Evolutionary conservation across 2,329 filamentous ascomycete species (phyloP).

Genomic region (Fusarium sulawesiense): DNA sequence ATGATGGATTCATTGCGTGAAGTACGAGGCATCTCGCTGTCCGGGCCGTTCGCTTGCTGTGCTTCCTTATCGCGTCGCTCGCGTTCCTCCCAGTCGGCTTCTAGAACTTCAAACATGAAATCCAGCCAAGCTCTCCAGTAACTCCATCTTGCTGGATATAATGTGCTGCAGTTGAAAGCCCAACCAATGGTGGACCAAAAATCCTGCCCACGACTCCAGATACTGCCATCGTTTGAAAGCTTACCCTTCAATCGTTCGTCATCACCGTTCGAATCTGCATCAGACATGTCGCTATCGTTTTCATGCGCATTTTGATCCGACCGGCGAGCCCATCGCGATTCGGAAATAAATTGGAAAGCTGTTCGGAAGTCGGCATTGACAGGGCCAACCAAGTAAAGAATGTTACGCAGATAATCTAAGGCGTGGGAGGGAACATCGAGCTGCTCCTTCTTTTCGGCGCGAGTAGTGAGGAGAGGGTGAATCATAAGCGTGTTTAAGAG

Average conservation of each 20-base stretch:
- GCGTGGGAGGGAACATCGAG: conserved; percentile 73
- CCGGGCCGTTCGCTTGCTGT: conserved; percentile 34
- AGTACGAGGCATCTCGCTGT: conserved; percentile 42
- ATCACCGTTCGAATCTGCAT: conserved; percentile 58
- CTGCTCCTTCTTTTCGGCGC: conserved; percentile 70
- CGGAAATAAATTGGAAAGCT: conserved; percentile 75
- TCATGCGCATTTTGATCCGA: conserved; percentile 55
- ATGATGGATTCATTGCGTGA: conserved; percentile 68
- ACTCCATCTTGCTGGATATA: conserved; percentile 79
- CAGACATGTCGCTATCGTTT: conserved; percentile 56
- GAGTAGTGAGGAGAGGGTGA: conserved; percentile 82
- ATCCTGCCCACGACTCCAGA: conserved; percentile 83
- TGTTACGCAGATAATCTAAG: conserved; percentile 75
- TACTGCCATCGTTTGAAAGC: conserved; percentile 71
- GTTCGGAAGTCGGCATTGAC: conserved; percentile 74
- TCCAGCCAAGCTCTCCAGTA: conserved; percentile 85
- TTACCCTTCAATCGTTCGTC: conserved; percentile 66
- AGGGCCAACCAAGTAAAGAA: conserved; percentile 74
- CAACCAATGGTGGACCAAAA: conserved; percentile 93
- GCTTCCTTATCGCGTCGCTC: conserved; percentile 59
- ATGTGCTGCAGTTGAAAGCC: conserved; percentile 89
- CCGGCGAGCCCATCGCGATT: conserved; percentile 46
- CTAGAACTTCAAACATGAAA: conserved; percentile 81
- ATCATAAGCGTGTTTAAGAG: conserved; percentile 84
- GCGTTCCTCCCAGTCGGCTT: conserved; percentile 74